Percentiles rank a stretch among this genome's conserved stretches.
phyloP scores from a whole-genome alignment of 1,139 yeast genomes.

The Pichia terricola region DNA sequence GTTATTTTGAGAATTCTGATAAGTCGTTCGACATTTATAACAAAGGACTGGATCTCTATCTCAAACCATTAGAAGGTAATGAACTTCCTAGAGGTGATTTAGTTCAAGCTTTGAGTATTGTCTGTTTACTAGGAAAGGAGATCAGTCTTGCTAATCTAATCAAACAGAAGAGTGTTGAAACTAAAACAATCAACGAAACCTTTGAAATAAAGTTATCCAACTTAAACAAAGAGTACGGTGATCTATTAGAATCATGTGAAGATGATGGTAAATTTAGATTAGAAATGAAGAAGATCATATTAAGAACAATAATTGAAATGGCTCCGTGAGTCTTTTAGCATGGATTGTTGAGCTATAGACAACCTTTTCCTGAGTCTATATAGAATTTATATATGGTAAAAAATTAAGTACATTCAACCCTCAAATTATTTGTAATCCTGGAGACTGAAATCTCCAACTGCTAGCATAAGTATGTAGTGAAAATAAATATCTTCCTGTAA shows the following conservation, averaged over 20 bases:
- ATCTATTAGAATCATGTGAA: conserved; percentile 24
- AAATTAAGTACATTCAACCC: too few species aligned
- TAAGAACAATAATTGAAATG: conserved; percentile 13
- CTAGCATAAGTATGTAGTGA: too few species aligned
- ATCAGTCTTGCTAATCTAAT: conserved; percentile 54
- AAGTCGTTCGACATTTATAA: conserved; percentile 44
- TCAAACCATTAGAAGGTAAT: conserved; percentile 13
- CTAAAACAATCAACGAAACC: conserved; percentile 33
- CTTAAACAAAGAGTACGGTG: conserved; percentile 49
- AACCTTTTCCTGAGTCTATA: too few species aligned
- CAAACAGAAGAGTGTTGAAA: conserved; percentile 45
- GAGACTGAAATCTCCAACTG: too few species aligned
- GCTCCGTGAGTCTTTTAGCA: conserved; percentile 9
- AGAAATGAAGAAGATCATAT: conserved; percentile 12
- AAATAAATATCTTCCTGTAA: too few species aligned
- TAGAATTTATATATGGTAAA: too few species aligned
- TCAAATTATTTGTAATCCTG: too few species aligned
- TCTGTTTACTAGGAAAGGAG: conserved; percentile 41
- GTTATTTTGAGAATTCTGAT: conserved; percentile 35
- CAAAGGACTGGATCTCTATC: conserved; percentile 25
- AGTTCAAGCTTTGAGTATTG: conserved; percentile 44
- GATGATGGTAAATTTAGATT: conserved; percentile 11
- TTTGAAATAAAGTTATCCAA: conserved; percentile 37
- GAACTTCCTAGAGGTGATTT: conserved; percentile 39
- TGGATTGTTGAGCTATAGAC: too few species aligned